Percentiles rank a stretch among this genome's conserved stretches.
Conservation (phyloP, 164 flowering plant species). For the Umbilicus rupestris region DNA sequence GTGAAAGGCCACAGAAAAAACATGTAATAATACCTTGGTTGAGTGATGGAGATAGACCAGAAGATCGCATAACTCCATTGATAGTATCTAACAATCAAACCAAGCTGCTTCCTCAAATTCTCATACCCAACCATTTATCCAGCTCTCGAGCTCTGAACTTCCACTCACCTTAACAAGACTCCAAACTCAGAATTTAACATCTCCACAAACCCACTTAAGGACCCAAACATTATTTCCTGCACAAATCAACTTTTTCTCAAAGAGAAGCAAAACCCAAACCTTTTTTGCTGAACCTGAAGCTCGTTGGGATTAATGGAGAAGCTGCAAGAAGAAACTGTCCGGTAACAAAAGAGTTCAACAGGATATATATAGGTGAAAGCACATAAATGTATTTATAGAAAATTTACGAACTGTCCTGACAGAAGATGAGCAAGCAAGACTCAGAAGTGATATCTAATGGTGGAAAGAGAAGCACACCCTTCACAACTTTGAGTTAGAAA, state of each 20-base stretch:
- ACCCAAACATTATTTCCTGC: too few species aligned
- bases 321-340: neutral
- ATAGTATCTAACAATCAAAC: conserved; percentile 61
- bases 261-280: neutral
- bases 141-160: neutral
- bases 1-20: conserved; percentile 4
- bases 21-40: conserved; percentile 48
- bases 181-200: neutral
- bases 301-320: neutral
- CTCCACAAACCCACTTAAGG: neutral
- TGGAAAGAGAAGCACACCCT: neutral
- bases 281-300: neutral
- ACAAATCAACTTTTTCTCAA: too few species aligned
- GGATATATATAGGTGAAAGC: neutral
- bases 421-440: neutral
- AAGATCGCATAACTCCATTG: conserved; percentile 94
- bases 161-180: neutral
- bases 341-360: too few species aligned
- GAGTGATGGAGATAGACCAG: conserved; percentile 62
- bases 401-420: neutral
- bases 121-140: conserved; percentile 16
- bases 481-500: neutral
- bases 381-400: neutral
- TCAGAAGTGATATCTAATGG: neutral
- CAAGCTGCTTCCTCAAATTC: conserved; percentile 53